phyloP scores from a whole-genome alignment of 805 yeast genomes.

The Yarrowia porcina region DNA sequence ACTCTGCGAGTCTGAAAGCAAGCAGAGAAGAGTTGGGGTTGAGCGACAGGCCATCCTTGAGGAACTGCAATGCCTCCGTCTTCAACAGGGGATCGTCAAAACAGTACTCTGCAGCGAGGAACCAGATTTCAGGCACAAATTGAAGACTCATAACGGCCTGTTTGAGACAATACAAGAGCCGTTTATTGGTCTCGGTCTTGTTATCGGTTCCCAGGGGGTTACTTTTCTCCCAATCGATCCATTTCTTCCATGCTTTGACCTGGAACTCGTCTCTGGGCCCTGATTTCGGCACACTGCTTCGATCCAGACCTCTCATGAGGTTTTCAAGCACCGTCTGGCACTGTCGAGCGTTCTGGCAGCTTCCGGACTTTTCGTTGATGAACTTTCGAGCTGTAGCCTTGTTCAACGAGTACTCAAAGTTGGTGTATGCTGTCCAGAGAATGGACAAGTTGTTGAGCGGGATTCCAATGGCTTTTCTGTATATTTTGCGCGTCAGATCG shows the following conservation, averaged over 20 bases:
- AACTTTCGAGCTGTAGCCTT: conserved; percentile 77
- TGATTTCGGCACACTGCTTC: conserved; percentile 38
- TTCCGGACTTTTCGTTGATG: conserved; percentile 75
- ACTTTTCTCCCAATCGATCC: conserved; percentile 76
- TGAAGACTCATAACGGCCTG: conserved; percentile 62
- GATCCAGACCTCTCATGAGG: conserved; percentile 50
- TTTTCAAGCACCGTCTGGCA: conserved; percentile 67
- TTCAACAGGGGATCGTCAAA: conserved; percentile 39
- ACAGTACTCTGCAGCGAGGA: conserved; percentile 47
- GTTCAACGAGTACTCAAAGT: conserved; percentile 77
- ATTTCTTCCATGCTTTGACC: conserved; percentile 57
- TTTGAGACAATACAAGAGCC: conserved; percentile 69
- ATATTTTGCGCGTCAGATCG: conserved; percentile 71
- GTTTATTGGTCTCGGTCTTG: conserved; percentile 45
- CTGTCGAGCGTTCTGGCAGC: conserved; percentile 83
- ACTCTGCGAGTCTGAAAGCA: conserved; percentile 64
- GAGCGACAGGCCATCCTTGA: conserved; percentile 54
- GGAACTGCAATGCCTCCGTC: conserved; percentile 42
- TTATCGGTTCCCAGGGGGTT: conserved; percentile 64
- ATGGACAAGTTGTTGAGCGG: conserved; percentile 74
- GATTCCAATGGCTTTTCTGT: conserved; percentile 63
- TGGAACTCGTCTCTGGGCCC: conserved; percentile 40
- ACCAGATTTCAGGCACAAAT: conserved; percentile 76
- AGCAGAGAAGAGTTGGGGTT: conserved; percentile 71
- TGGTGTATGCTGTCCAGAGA: conserved; percentile 75